phyloP scores from a whole-genome alignment of 305 asterid species.

The Fraxinus paxiana region DNA sequence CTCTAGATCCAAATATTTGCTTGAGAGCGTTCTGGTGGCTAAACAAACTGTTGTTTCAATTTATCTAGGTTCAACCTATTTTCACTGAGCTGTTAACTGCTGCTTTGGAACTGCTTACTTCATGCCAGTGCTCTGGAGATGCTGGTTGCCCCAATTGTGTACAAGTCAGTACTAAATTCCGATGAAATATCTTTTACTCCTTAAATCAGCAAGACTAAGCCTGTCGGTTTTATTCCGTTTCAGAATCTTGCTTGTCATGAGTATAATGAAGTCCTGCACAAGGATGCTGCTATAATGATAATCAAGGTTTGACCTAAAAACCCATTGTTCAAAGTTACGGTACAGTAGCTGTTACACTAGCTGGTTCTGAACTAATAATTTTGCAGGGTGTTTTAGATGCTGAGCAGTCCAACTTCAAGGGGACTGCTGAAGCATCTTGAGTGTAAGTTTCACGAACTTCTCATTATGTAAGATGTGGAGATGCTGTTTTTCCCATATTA shows the following conservation, averaged over 20 bases:
- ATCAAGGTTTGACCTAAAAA: conserved; percentile 50
- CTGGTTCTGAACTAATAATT: conserved; percentile 15
- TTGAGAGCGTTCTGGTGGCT: background rate
- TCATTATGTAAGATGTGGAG: background rate
- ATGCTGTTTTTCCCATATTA: background rate
- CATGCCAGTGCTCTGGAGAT: conserved; percentile 74
- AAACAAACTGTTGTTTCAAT: background rate
- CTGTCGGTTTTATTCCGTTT: conserved; percentile 22
- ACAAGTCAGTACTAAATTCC: conserved; percentile 49
- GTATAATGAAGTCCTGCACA: conserved; percentile 88
- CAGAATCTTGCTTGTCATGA: conserved; percentile 68
- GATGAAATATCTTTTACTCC: background rate
- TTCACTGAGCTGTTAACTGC: conserved; percentile 67
- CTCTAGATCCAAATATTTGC: background rate
- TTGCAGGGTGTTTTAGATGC: conserved; percentile 55
- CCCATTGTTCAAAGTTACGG: background rate
- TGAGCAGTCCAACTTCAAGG: conserved; percentile 32
- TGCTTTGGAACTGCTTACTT: conserved; percentile 73
- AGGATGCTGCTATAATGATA: conserved; percentile 83
- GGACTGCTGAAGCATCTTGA: conserved; percentile 12
- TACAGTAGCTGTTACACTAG: conserved; percentile 8
- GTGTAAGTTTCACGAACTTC: background rate
- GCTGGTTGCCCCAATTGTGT: conserved; percentile 86
- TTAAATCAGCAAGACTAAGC: background rate
- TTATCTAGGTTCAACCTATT: conserved; percentile 63